A percentile compares a stretch with the other conserved stretches of the same genome.
These are phyloP conservation scores for Cyclotella atomus DNA, from an alignment of 108 stramenopile species.

Conservation along the genomic window DNA sequence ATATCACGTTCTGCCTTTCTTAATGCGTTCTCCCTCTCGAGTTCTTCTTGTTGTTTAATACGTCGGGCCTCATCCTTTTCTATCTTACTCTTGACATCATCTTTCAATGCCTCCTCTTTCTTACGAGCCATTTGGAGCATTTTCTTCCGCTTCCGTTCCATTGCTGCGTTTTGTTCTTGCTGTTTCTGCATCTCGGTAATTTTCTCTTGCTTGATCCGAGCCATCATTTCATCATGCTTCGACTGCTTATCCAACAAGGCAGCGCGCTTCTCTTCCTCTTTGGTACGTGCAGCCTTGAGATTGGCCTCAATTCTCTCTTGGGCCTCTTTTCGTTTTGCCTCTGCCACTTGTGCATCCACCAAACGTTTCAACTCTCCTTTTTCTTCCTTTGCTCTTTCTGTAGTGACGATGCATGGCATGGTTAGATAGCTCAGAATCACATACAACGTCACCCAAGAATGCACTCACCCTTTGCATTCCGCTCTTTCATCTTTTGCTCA, in stretches of 20 bases:
- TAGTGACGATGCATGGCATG: too few species aligned
- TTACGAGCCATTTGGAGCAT: constrained; percentile 15
- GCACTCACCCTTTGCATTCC: constrained; percentile 5
- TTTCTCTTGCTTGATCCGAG: constrained; percentile 13
- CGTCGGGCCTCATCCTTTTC: constrained; percentile 8
- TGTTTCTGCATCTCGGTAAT: constrained; percentile 1
- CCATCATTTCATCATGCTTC: constrained; percentile 16
- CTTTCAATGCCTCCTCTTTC: constrained; percentile 24
- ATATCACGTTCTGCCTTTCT: constrained; percentile 10
- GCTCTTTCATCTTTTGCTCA: constrained; percentile 23
- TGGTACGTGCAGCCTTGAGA: constrained; percentile 14
- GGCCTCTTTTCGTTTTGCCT: constrained; percentile 20
- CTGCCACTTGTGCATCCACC: constrained; percentile 36
- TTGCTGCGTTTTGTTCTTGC: constrained; percentile 10
- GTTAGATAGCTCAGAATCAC: not conserved
- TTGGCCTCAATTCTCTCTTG: constrained; percentile 16
- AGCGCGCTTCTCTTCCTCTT: constrained; percentile 14
- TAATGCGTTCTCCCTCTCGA: constrained; percentile 17
- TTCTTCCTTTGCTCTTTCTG: not conserved
- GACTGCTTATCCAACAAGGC: constrained; percentile 18
- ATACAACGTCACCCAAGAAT: not conserved
- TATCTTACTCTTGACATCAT: constrained; percentile 9
- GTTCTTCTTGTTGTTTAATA: constrained; percentile 6
- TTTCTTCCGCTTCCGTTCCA: constrained; percentile 29
- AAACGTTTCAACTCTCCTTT: constrained; percentile 33